Evolutionary conservation across 306 rosid species (phyloP).

Genomic region (Ormosia semicastrata): DNA sequence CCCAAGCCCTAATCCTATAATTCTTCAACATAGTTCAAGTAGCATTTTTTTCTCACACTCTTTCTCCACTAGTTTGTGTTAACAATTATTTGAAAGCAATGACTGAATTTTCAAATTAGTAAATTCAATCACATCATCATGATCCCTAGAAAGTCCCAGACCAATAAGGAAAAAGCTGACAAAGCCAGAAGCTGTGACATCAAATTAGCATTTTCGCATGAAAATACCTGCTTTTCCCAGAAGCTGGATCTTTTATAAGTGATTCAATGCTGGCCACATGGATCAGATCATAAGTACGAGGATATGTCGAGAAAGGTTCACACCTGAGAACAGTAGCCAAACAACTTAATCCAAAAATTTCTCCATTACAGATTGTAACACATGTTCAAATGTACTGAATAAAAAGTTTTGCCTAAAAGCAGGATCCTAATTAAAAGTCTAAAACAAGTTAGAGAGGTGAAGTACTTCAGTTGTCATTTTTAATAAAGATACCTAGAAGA

Average conservation of each 20-base stretch:
- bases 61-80: background rate
- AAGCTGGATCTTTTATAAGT: conserved; percentile 64
- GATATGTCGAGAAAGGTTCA: conserved; percentile 98
- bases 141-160: background rate
- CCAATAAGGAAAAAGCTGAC: background rate
- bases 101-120: background rate
- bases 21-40: background rate
- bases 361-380: background rate
- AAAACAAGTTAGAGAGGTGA: conserved; percentile 9
- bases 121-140: background rate
- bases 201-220: conserved; percentile 17
- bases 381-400: background rate
- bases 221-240: conserved; percentile 70
- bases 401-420: background rate
- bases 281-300: conserved; percentile 87
- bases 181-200: background rate
- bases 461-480: background rate
- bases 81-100: conserved; percentile 9
- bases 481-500: background rate
- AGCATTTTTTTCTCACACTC: background rate
- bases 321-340: conserved; percentile 63
- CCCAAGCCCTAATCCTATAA: too few species aligned
- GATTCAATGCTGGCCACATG: conserved; percentile 81
- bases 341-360: conserved; percentile 31
- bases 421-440: background rate